Percentiles rank a stretch among this genome's conserved stretches.
Evolutionary conservation across 768 basidiomycete species (phyloP).

Genomic region (Grammothele lineata): DNA sequence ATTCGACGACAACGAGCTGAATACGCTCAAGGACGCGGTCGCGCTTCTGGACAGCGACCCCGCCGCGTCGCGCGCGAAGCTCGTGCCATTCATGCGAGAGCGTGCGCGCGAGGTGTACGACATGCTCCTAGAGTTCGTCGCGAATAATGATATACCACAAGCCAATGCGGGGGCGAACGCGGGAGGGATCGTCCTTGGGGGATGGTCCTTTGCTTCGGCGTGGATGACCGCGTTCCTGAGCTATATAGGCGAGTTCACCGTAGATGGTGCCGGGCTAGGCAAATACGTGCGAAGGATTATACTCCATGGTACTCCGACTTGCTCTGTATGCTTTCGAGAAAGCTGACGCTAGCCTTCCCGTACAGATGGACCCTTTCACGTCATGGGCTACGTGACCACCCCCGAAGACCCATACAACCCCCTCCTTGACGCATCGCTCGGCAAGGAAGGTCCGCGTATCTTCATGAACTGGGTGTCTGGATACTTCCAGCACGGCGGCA

Average conservation of each 20-base stretch:
- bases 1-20: constrained; percentile 11
- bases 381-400: no score
- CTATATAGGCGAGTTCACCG: not conserved
- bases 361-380: not conserved
- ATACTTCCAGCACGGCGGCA: constrained; percentile 6
- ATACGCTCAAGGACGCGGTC: not conserved
- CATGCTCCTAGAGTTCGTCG: constrained; percentile 30
- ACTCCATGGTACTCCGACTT: constrained; percentile 1
- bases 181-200: constrained; percentile 7
- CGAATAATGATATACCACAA: constrained; percentile 25
- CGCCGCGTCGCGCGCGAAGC: not conserved
- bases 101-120: constrained; percentile 30
- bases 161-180: not conserved
- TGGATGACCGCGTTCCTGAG: constrained; percentile 7
- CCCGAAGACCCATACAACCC: no score
- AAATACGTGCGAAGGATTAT: constrained; percentile 4
- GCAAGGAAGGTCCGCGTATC: no score
- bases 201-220: constrained; percentile 8
- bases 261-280: not conserved
- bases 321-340: no score
- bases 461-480: constrained; percentile 6
- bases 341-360: no score
- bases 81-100: constrained; percentile 18
- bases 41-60: constrained; percentile 12
- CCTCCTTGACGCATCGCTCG: no score